phyloP scores from a whole-genome alignment of 176 grass and related monocot genomes.

The Avena insularis region DNA sequence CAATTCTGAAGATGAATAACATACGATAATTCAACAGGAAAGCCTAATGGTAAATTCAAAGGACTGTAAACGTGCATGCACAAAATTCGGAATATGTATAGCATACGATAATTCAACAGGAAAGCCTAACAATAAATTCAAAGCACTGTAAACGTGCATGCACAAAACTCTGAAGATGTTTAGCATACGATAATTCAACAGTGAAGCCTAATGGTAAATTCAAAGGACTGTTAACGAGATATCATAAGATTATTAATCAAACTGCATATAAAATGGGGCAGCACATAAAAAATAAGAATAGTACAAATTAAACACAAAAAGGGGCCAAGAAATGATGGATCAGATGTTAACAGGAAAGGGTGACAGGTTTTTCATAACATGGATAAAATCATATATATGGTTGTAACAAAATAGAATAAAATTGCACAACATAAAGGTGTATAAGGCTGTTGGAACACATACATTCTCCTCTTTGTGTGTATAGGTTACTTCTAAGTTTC shows the following conservation, averaged over 20 bases:
- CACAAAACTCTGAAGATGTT: not conserved
- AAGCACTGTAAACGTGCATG: conserved; percentile 8
- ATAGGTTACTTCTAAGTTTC: conserved; percentile 86
- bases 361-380: not conserved
- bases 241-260: conserved; percentile 13
- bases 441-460: conserved; percentile 36
- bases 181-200: conserved; percentile 9
- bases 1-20: too few species aligned
- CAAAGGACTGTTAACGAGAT: not conserved
- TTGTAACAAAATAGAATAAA: conserved; percentile 8
- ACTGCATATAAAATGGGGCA: not conserved
- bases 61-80: not conserved
- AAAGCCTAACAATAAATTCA: too few species aligned
- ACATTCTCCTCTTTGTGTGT: conserved; percentile 95
- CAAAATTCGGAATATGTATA: too few species aligned
- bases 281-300: not conserved
- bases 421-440: conserved; percentile 7
- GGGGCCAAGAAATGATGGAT: not conserved
- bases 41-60: too few species aligned
- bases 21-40: too few species aligned
- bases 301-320: not conserved
- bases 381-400: conserved; percentile 2
- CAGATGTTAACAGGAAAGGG: conserved; percentile 14
- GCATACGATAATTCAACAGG: too few species aligned
- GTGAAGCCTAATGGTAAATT: conserved; percentile 8